Percentiles rank a stretch among this genome's conserved stretches.
Evolutionary conservation across 1,284 basidiomycete genomes (phyloP).

Genomic region (Marasmius tenuissimus): DNA sequence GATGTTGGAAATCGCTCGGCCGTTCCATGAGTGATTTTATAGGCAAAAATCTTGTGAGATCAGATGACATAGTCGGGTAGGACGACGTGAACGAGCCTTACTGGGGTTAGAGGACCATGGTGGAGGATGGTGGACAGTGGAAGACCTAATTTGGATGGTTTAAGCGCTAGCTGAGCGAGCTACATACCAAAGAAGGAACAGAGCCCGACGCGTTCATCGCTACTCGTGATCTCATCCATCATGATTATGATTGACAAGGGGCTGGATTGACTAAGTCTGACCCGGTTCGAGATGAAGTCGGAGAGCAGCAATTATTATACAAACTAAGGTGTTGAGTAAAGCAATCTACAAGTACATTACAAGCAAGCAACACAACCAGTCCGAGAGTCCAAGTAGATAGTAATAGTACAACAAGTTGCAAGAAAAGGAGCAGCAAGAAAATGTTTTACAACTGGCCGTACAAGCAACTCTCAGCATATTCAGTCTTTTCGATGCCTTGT

Average conservation of each 20-base stretch:
- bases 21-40: background rate
- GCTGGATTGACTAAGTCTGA: too few species aligned
- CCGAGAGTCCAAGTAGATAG: too few species aligned
- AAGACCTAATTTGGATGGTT: background rate
- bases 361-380: too few species aligned
- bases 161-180: background rate
- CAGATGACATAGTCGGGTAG: too few species aligned
- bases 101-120: background rate
- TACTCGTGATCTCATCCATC: background rate
- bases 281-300: too few species aligned
- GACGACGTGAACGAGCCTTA: too few species aligned
- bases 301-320: too few species aligned
- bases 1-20: background rate
- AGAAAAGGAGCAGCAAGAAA: background rate
- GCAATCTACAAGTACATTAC: too few species aligned
- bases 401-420: background rate
- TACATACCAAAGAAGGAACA: background rate
- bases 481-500: slow-evolving; percentile 9
- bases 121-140: background rate
- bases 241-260: too few species aligned
- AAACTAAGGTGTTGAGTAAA: too few species aligned
- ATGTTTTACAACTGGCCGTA: slow-evolving; percentile 4
- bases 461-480: slow-evolving; percentile 4
- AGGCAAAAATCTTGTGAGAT: background rate
- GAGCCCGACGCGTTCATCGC: background rate